Evolutionary conservation across 257 asterid genomes (phyloP).

Genomic region (Paulownia fortunei): DNA sequence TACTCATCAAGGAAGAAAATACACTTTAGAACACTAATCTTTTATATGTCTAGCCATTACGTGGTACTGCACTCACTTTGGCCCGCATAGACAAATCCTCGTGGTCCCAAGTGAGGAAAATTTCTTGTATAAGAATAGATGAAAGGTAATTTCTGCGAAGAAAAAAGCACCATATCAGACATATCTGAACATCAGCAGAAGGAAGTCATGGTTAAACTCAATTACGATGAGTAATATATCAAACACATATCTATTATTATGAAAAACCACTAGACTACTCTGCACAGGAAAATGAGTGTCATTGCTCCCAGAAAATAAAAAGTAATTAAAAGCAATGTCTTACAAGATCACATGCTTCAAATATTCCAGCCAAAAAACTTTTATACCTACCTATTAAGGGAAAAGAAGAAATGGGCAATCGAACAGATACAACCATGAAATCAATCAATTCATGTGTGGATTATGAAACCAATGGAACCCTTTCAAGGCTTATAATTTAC

Average conservation of each 20-base stretch:
- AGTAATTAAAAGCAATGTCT: neutral
- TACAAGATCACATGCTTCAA: neutral
- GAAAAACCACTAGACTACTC: neutral
- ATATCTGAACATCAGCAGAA: constrained; percentile 21
- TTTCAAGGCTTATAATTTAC: neutral
- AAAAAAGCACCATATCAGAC: constrained; percentile 30
- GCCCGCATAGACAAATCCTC: constrained; percentile 95
- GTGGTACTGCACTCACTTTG: constrained; percentile 62
- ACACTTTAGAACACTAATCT: constrained; percentile 24
- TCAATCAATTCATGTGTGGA: neutral
- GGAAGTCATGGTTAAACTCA: constrained; percentile 14
- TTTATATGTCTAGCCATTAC: constrained; percentile 18
- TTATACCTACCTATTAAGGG: neutral
- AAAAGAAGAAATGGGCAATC: neutral
- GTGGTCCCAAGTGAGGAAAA: constrained; percentile 98
- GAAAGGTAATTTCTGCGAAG: constrained; percentile 88
- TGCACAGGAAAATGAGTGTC: constrained; percentile 15
- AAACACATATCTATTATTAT: constrained; percentile 15
- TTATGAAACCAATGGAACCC: neutral
- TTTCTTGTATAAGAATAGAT: constrained; percentile 95
- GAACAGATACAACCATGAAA: neutral
- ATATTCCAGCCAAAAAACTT: neutral
- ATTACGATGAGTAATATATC: constrained; percentile 3
- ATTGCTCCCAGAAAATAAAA: neutral
- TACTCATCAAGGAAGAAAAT: constrained; percentile 19